A percentile compares a stretch with the other conserved stretches of the same genome.
phyloP scores from a whole-genome alignment of 768 basidiomycete species.

The Pholiota microspora region DNA sequence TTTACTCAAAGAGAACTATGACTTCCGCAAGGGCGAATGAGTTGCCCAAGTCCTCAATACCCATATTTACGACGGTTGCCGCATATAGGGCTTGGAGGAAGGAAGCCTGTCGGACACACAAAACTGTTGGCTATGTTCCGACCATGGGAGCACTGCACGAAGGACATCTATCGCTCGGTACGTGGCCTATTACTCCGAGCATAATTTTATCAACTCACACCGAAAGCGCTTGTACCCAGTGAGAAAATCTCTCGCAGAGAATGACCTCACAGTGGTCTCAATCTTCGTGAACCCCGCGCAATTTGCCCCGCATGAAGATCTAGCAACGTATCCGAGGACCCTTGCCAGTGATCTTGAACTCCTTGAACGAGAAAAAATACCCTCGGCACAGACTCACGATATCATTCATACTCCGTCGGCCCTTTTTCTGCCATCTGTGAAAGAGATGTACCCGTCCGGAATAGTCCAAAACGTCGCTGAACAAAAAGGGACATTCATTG shows the following conservation, averaged over 20 bases:
- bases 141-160: conserved; percentile 98
- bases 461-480: conserved; percentile 70
- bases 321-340: conserved; percentile 88
- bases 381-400: background rate
- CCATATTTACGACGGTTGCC: conserved; percentile 56
- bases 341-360: conserved; percentile 70
- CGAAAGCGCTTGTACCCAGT: conserved; percentile 46
- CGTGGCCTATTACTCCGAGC: conserved; percentile 22
- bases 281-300: conserved; percentile 99
- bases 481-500: conserved; percentile 88
- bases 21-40: conserved; percentile 13
- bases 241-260: conserved; percentile 66
- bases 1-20: conserved; percentile 6
- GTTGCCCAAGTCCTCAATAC: conserved; percentile 38
- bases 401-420: conserved; percentile 46
- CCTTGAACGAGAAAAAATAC: conserved; percentile 37
- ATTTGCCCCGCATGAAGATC: conserved; percentile 95
- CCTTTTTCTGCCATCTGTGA: conserved; percentile 76
- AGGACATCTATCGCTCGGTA: conserved; percentile 90
- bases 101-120: conserved; percentile 50
- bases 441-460: conserved; percentile 92
- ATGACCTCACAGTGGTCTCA: conserved; percentile 87
- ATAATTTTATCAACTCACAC: background rate
- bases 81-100: conserved; percentile 74
- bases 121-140: conserved; percentile 89